phyloP scores from a whole-genome alignment of 1,284 basidiomycete species.

The Trichosporon faecale region DNA sequence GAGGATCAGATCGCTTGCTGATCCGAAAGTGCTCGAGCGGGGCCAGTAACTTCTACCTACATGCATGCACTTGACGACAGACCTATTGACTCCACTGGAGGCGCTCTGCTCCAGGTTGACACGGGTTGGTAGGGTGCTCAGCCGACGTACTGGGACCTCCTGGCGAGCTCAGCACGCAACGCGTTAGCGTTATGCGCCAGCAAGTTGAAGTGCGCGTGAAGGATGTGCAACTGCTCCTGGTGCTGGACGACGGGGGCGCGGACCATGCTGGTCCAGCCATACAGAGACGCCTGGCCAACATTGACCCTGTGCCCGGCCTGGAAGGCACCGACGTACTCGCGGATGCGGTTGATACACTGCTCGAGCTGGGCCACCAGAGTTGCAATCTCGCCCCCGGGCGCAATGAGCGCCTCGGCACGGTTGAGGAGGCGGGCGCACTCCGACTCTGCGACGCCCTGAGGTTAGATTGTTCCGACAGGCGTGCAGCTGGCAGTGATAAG shows the following conservation, averaged over 20 bases:
- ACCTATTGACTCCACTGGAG: too few species aligned
- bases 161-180: neutral
- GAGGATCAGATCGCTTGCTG: neutral
- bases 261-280: neutral
- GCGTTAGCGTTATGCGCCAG: neutral
- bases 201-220: neutral
- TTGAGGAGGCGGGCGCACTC: neutral
- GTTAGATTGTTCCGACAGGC: neutral
- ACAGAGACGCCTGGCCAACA: too few species aligned
- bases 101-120: too few species aligned
- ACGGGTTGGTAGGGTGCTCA: too few species aligned
- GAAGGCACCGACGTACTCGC: neutral
- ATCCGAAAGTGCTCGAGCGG: neutral
- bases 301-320: neutral
- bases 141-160: neutral
- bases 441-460: neutral
- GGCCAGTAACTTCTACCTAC: neutral
- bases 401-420: neutral
- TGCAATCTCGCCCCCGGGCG: neutral
- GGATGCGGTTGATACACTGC: neutral
- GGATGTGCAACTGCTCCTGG: neutral
- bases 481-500: too few species aligned
- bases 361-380: neutral
- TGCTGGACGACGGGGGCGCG: neutral
- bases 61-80: neutral